Base-by-base conservation (phyloP, 2,329 filamentous ascomycete species). In the Colletotrichum sojae region DNA sequence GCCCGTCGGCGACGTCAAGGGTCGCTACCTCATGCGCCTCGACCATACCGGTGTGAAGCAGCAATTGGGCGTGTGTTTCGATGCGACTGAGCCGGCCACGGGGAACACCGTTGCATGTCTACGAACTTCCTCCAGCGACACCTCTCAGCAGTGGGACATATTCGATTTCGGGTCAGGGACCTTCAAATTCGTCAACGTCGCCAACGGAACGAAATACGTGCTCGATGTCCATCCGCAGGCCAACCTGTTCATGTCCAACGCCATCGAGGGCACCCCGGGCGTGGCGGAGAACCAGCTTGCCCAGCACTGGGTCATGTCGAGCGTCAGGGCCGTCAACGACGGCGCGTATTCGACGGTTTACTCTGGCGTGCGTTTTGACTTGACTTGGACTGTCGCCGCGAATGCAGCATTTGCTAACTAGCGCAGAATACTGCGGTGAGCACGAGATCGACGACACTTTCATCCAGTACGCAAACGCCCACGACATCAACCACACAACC, bases 241-340 rank as follows among this genome's bases (percentile, higher is more conserved):
- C n/a, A 75, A 77, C 4, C 73, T 74, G 3, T 80, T 76, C 20
- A 76, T 80, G 77, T 64, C 61, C n/a, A 67, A 57, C 25, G 57
- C 55, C 31, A 71, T 72, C 1, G 64, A 72, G 2, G 67, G 62
- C 12, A 60, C 25, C 31, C 18, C 51, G 18, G 51, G 66, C 56
- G 62, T 59, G 31, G 36, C 60, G 15, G 71, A 73, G 2, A 70
- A 71, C 2, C 76, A 79, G 58, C 73, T 70, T 1, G 77, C 77
- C 0, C 78, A 80, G 52, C 77, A 76, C 27, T 81, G 79, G 78
- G 67, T 80, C 46, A 74, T 80, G 71, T 76, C 74, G 16, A 79
- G 78, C 40, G 74, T 73, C 4, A 73, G 71, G 2, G 48, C 74
- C 3, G 75, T 81, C 3, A 70, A 81, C 40, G 76, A 80, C 16